phyloP scores from a whole-genome alignment of 768 basidiomycete genomes.

The Suillus decipiens region DNA sequence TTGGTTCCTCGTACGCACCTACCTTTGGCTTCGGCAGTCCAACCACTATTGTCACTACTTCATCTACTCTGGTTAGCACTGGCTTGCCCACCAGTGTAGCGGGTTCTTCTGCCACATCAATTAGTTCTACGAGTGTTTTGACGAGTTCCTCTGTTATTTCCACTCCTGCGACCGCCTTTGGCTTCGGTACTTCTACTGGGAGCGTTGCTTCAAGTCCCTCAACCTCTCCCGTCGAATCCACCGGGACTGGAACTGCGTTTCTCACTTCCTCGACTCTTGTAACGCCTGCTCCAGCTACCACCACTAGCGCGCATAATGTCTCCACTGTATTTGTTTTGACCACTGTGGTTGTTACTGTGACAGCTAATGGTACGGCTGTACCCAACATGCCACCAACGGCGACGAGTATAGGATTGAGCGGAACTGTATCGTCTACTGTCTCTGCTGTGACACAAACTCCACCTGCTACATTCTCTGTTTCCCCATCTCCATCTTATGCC shows the following conservation, averaged over 20 bases:
- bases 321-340: conserved; percentile 13
- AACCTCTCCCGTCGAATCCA: background rate
- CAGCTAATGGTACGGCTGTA: conserved; percentile 4
- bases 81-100: background rate
- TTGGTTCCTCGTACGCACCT: conserved; percentile 5
- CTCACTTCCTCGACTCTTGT: conserved; percentile 1
- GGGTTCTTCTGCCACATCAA: background rate
- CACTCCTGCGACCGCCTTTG: background rate
- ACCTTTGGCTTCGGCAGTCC: conserved; percentile 16
- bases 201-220: background rate
- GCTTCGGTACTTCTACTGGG: background rate
- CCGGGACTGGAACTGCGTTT: background rate
- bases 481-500: conserved; percentile 8
- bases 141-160: too few relatives aligned
- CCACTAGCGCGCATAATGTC: conserved; percentile 7
- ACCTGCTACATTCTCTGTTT: background rate
- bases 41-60: conserved; percentile 8
- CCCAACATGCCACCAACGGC: background rate
- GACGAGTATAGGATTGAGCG: background rate
- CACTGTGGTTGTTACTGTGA: conserved; percentile 13
- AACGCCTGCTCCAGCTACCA: conserved; percentile 6
- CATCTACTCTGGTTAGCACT: background rate
- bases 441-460: background rate
- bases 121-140: too few relatives aligned
- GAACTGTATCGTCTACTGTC: background rate